A percentile compares a stretch with the other conserved stretches of the same genome.
Evolutionary conservation across 441 rosid genomes (phyloP).

Genomic region (Populus hybrid): DNA sequence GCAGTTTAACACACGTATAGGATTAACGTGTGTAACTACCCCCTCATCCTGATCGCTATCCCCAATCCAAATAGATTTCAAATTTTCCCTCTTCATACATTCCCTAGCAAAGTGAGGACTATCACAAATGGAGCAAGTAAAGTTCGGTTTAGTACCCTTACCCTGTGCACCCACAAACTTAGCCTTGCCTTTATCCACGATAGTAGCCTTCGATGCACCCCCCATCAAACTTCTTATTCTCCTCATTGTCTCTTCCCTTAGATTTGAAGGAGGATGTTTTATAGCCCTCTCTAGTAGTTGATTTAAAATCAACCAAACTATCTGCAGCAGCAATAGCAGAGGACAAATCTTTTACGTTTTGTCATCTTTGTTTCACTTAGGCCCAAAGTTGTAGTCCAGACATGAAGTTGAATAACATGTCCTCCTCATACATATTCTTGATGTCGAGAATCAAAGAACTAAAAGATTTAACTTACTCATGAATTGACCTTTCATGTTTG

Average conservation of each 20-base stretch:
- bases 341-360: background rate
- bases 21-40: background rate
- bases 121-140: background rate
- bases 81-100: too few species aligned
- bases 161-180: background rate
- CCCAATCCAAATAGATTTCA: background rate
- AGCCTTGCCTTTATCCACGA: background rate
- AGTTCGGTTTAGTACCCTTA: background rate
- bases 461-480: too few species aligned
- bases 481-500: background rate
- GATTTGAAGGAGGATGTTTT: background rate
- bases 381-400: background rate
- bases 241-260: background rate
- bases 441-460: background rate
- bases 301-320: background rate
- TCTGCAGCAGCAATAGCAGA: rapidly evolving
- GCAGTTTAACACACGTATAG: too few species aligned
- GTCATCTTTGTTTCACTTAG: background rate
- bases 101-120: background rate
- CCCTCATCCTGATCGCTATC: background rate
- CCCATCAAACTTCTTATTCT: too few species aligned
- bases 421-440: background rate
- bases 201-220: background rate
- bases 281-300: background rate
- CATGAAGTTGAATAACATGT: background rate